Evolutionary conservation across 73 alveolate genomes (phyloP).

Genomic region (Tetrahymena elliotti): DNA sequence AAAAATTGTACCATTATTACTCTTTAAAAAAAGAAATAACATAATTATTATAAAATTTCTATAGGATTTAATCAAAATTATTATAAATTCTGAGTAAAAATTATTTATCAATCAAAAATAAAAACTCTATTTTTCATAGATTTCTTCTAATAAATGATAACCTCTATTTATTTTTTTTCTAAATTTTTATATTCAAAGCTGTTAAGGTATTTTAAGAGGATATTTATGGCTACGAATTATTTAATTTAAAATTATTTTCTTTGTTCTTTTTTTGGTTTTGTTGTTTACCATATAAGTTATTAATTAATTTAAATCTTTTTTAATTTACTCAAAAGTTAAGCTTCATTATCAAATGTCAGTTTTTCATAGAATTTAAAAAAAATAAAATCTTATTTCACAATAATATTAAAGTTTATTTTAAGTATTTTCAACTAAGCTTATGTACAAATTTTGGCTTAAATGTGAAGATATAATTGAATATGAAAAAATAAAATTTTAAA

Average conservation of each 20-base stretch:
- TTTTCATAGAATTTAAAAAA: too few relatives aligned
- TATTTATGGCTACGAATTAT: neutral
- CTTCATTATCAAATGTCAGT: neutral
- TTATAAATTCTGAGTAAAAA: too few relatives aligned
- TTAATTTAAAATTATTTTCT: too few relatives aligned
- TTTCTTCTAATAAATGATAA: neutral
- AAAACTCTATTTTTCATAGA: neutral
- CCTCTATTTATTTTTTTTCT: too few relatives aligned
- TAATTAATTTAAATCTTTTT: too few relatives aligned
- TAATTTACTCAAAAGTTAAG: neutral
- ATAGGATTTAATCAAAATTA: neutral
- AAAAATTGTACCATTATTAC: neutral
- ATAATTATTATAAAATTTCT: neutral
- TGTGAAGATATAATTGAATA: too few relatives aligned
- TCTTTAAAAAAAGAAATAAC: neutral
- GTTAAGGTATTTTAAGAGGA: neutral
- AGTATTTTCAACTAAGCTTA: neutral
- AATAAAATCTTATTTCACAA: neutral
- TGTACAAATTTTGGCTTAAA: too few relatives aligned
- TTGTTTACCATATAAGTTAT: neutral
- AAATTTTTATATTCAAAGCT: neutral
- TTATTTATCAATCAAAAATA: too few relatives aligned
- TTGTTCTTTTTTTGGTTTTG: neutral
- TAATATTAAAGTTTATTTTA: too few relatives aligned
- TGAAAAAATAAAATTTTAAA: too few relatives aligned